phyloP scores from a whole-genome alignment of 495 filamentous ascomycete species.

The Baudoinia panamericana region DNA sequence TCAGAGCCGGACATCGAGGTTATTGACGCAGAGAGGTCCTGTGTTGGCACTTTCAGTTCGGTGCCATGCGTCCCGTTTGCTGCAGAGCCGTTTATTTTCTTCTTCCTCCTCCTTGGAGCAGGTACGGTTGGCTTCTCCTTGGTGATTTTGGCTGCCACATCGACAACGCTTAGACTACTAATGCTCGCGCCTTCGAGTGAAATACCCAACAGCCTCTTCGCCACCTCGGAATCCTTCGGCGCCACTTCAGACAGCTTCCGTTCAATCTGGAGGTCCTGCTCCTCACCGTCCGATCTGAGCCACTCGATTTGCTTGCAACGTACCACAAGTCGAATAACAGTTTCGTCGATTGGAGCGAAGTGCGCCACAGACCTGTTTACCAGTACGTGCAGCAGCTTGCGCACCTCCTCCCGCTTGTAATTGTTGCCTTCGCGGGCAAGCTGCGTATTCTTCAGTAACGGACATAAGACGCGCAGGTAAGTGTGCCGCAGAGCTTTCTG shows the following conservation, averaged over 20 bases:
- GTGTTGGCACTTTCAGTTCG: constrained; percentile 10
- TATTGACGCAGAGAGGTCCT: constrained; percentile 3
- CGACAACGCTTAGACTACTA: constrained; percentile 21
- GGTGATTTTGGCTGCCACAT: constrained; percentile 18
- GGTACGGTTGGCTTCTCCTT: constrained; percentile 19
- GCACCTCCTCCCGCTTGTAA: constrained; percentile 84
- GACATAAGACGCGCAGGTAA: constrained; percentile 92
- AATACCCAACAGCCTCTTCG: constrained; percentile 34
- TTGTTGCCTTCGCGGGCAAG: constrained; percentile 60
- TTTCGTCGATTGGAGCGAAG: constrained; percentile 83
- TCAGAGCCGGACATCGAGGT: background rate
- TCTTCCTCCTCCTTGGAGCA: constrained; percentile 12
- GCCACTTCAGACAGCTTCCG: constrained; percentile 14
- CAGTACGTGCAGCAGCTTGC: constrained; percentile 58
- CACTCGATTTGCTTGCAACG: constrained; percentile 76
- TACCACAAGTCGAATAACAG: constrained; percentile 68
- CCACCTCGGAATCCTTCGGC: constrained; percentile 9
- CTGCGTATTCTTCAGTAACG: constrained; percentile 81
- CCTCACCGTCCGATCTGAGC: constrained; percentile 44
- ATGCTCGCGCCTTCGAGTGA: constrained; percentile 30
- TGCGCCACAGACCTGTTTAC: constrained; percentile 38
- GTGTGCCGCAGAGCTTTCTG: constrained; percentile 67
- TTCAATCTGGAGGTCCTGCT: constrained; percentile 32
- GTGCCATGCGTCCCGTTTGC: constrained; percentile 4
- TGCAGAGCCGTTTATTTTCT: constrained; percentile 3